phyloP scores from a whole-genome alignment of 345 rosid species.

The Cardiospermum halicacabum region DNA sequence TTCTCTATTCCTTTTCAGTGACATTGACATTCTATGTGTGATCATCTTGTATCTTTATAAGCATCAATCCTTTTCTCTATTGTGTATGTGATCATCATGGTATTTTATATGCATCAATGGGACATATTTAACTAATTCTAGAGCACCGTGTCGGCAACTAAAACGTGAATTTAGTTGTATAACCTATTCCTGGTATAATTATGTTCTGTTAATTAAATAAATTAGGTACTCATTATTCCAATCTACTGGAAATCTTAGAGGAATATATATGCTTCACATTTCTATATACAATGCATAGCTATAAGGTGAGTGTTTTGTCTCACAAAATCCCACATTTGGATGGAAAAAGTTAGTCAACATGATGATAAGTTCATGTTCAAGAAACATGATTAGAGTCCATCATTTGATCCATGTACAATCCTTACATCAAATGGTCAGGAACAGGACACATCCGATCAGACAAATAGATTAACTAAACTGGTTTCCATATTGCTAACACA shows the following conservation, averaged over 20 bases:
- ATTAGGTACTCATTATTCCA: conserved; percentile 3
- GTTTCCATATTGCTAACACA: neutral
- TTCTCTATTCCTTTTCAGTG: neutral
- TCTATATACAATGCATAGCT: neutral
- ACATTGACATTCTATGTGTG: conserved; percentile 18
- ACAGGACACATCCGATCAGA: neutral
- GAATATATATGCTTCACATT: conserved; percentile 11
- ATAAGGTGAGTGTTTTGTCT: neutral
- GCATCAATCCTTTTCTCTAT: too few species aligned
- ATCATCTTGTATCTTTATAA: conserved; percentile 19
- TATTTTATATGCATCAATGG: conserved; percentile 17
- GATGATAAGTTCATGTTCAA: neutral
- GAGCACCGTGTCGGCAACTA: conserved; percentile 24
- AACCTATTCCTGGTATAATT: conserved; percentile 22
- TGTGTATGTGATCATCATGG: conserved; percentile 15
- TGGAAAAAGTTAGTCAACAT: conserved; percentile 1
- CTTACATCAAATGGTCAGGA: conserved; percentile 2
- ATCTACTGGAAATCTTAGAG: conserved; percentile 6
- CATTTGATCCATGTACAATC: neutral
- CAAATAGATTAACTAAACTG: neutral
- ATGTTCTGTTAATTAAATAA: conserved; percentile 12
- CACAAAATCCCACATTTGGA: neutral
- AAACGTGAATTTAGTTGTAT: neutral
- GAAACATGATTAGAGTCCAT: conserved; percentile 20
- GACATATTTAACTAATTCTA: conserved; percentile 21